Evolutionary conservation across 495 filamentous ascomycete species (phyloP).

Genomic region (Elaphomyces granulatus): DNA sequence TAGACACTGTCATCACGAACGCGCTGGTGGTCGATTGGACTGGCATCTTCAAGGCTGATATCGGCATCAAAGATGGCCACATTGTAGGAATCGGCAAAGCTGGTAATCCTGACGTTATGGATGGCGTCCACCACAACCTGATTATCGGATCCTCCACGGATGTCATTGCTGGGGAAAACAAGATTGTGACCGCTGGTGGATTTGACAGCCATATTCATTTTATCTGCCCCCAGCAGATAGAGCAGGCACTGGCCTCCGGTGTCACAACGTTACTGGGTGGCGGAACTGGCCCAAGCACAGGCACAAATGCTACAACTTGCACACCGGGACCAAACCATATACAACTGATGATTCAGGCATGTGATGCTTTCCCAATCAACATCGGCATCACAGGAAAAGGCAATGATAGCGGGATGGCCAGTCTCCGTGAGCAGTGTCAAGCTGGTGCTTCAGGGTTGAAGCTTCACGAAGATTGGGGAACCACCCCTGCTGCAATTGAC

Average conservation of each 20-base stretch:
- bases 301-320: slow-evolving; percentile 89
- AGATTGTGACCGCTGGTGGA: slow-evolving; percentile 85
- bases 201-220: slow-evolving; percentile 93
- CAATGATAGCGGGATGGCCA: slow-evolving; percentile 63
- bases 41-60: slow-evolving; percentile 95
- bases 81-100: slow-evolving; percentile 93
- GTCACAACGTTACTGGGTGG: slow-evolving; percentile 89
- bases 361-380: slow-evolving; percentile 78
- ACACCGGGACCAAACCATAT: slow-evolving; percentile 77
- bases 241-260: slow-evolving; percentile 75
- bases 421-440: slow-evolving; percentile 64
- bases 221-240: slow-evolving; percentile 89
- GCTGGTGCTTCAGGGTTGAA: slow-evolving; percentile 88
- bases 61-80: slow-evolving; percentile 78
- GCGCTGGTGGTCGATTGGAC: slow-evolving; percentile 83
- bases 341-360: slow-evolving; percentile 85
- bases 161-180: slow-evolving; percentile 87
- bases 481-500: slow-evolving; percentile 86
- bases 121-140: slow-evolving; percentile 64
- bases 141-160: slow-evolving; percentile 84
- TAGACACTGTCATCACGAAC: slow-evolving; percentile 87
- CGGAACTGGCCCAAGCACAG: slow-evolving; percentile 91
- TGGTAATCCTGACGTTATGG: slow-evolving; percentile 95
- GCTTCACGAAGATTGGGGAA: slow-evolving; percentile 96
- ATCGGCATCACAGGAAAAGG: slow-evolving; percentile 93